Evolutionary conservation across 2,329 filamentous ascomycete species (phyloP), one percentile per base, ranked within the genome.

Genomic region (Albophoma yamanashiensis): DNA sequence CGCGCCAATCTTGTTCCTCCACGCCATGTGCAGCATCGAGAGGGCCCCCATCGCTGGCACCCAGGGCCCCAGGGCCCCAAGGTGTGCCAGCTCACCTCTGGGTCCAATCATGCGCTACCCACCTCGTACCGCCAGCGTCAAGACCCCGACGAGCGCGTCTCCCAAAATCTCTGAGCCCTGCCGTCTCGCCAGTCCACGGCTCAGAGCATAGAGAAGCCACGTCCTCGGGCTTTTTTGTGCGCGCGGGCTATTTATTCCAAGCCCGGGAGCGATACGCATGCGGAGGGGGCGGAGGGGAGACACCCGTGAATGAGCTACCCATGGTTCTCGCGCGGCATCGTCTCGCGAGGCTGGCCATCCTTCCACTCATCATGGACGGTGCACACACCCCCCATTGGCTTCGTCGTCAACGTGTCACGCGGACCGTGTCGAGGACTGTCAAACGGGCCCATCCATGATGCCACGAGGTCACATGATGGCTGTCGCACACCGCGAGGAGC

Each of bases 41-140:
- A 36, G 34, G 34, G 47, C 47, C 47, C 43, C 11, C 9, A 38
- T 11, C 36, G 11, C 40, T 43, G 2, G 40, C 40, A 4, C 12
- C 27, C 34, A 11, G 34, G 43, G 14, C 47, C 47, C 47, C 6
- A 12, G 11, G 27, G 47, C n/a, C 45, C 47, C 27, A 31, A 52
- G 27, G 64, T 65, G 59, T 65, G 65, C 64, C 65, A 67, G 61
- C 64, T 64, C 65, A 66, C 62, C 60, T 58, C 62, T 38, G 53
- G 63, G 59, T 62, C 68, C 68, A 70, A 71, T 71, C 69, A 71
- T 64, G 63, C 66, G 67, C 66, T n/a, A 22, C 45, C 17, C 31
- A 22, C 27, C 56, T 40, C 56, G 7, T 39, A 22, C 50, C 27
- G n/a, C 27, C 25, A 17, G 11, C 43, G 14, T 25, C 43, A 25